Base-by-base conservation (phyloP, 345 rosid species). In the Laguncularia racemosa region DNA sequence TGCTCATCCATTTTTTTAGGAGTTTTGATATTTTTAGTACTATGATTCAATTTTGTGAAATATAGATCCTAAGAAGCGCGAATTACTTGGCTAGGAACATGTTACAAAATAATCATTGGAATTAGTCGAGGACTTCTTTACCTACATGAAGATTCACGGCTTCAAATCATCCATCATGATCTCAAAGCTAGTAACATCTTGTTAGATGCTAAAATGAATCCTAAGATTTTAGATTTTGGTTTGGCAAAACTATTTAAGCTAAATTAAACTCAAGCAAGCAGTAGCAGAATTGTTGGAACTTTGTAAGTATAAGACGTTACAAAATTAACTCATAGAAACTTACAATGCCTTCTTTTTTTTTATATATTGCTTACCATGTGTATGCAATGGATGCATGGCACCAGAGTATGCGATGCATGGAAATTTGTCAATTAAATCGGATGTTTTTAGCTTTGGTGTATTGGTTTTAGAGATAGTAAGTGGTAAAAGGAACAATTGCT, bases 171-270 rank as follows among this genome's bases (percentile, higher is more conserved):
- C 13, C 84, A 77, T n/a, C 68, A 78, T 0, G 81, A 82, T 23
- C 56, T 78, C 0, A 82, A 82, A 52, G 78, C 82, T 0, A 63
- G 76, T 16, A 82, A 82, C 2, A 52, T 82, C 26, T 60, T 78
- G 17, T 53, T 78, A 44, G 83, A 73, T 23, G 70, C n/a, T 0
- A 68, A 78, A 12, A 69, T 76, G 78, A 71, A 61, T 38, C 78
- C 82, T 0, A 82, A 75, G 48, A 79, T 82, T 55, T 18, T 77
- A 44, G 76, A 77, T 61, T 82, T 82, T 1, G 81, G 79, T 14
- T 74, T 79, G 72, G 84, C 82, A 1, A 79, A 68, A 20, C 9
- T 82, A 4, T 72, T 75, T 16, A 46, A 53, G 12, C 28, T 51
- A 43, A 77, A 79, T 55, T 66, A 82, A 60, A 70, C 80, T 26